Percentiles rank a stretch among this genome's conserved stretches.
These are phyloP conservation scores for Chaetoscypha palmicola DNA, from an alignment of 2,329 filamentous ascomycete species.

Conservation along the genomic window DNA sequence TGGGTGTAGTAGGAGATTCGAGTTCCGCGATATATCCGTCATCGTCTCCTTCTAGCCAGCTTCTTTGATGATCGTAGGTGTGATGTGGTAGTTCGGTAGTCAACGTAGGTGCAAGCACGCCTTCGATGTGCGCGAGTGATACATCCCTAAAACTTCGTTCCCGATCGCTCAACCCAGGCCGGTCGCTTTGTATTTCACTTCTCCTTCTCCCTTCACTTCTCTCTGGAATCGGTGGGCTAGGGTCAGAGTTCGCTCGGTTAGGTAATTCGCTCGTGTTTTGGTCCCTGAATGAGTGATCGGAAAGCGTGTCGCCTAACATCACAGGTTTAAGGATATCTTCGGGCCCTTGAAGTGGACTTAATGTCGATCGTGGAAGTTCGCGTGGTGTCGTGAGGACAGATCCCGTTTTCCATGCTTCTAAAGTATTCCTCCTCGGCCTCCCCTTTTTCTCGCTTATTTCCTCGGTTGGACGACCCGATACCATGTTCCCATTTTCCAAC, in stretches of 20 bases:
- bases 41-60: not conserved
- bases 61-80: not conserved
- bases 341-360: too few species aligned
- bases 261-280: too few species aligned
- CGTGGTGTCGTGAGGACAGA: not conserved
- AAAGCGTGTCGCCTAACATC: not conserved
- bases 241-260: too few species aligned
- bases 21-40: not conserved
- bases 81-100: not conserved
- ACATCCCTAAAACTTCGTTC: not conserved
- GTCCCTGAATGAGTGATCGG: too few species aligned
- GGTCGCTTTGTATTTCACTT: not conserved
- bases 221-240: not conserved
- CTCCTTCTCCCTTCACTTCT: not conserved
- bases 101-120: too few species aligned
- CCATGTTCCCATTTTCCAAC: not conserved
- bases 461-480: too few species aligned
- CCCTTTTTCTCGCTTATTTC: not conserved
- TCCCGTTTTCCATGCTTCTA: slow-evolving; percentile 5
- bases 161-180: too few species aligned
- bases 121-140: not conserved
- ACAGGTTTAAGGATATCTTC: not conserved
- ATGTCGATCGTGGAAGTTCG: too few species aligned
- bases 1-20: too few species aligned
- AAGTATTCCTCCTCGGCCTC: not conserved